Evolutionary conservation across 2,329 filamentous ascomycete species (phyloP), one percentile per base, ranked within the genome.

Genomic region (Trichoderma koningii): DNA sequence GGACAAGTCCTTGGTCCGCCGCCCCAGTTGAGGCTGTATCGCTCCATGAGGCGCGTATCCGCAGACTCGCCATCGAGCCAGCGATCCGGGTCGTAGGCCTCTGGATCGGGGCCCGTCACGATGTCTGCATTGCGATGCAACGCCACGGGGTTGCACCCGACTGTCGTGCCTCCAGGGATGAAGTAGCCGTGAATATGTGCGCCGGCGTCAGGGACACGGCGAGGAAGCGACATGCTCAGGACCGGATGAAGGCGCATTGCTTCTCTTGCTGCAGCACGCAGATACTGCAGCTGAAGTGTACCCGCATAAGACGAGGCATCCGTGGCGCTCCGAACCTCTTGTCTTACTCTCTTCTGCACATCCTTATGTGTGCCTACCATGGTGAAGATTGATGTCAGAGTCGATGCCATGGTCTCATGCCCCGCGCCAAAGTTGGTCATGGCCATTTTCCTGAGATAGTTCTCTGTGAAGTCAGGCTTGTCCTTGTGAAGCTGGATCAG

Each of bases 401-500:
- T 82, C 1, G 82, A 82, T 12, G 81, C 81, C 75, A 84, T 77
- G 0, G 83, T 85, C 69, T 85, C 83, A 66, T 85, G 83, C 0
- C 83, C 83, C 1, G 83, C 83, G 12, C 83, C 83, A 68, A 85
- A 85, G 67, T 85, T 85, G 2, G 83, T 84, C 2, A 83, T 75
- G 2, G 81, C 81, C 76, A 85, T 81, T 30, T 82, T 80, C 3
- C 79, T 78, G 10, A 85, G 76, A 60, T 85, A 84, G 0, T 69
- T 72, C 28, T 81, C 78, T 0, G 70, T 80, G 65, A 85, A 84
- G 6, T 78, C 78, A 0, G 81, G 78, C 21, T 77, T 80, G 5
- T 77, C 73, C 15, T 74, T 72, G 69, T 84, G 80, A 0, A 85
- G 73, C 26, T 76, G 73, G 15, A 85, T 79, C 1, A 85, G 69